Evolutionary conservation across 352 stramenopile species (phyloP), one percentile per base, ranked within the genome.

Genomic region (Phytophthora citrophthora): DNA sequence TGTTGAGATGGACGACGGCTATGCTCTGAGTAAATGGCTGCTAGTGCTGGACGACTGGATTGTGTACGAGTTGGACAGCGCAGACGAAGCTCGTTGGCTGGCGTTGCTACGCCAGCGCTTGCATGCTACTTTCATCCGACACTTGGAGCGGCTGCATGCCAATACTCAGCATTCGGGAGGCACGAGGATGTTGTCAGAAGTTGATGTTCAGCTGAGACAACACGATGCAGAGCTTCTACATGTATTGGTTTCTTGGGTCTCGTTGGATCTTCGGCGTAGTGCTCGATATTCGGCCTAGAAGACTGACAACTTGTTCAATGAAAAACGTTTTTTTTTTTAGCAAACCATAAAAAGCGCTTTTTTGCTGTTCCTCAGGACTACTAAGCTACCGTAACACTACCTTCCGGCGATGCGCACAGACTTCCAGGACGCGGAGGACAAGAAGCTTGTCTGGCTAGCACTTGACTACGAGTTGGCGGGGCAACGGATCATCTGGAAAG

Each of bases 31-130:
- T 15, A 74, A 75, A 29, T 88, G 75, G 79, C 63, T 78, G 8
- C 64, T 93, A 12, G 74, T 91, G 23, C 63, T 92, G 12, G 86
- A 94, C 64, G 77, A 90, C 46, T 94, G 86, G 86, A 67, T 93
- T 36, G 77, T 91, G 20, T 91, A 90, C 32, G 71, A 90, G 49
- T 43, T 91, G 16, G 47, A 49, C 20, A 74, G 58, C 34, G 55
- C 39, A 9, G 64, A 79, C n/a, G 81, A 90, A 53, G 82, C 77
- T 13, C 59, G 65, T 4, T 74, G 69, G 54, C 20, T 94, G 13
- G 61, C 83, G 20, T 56, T 76, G 32, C 54, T 94, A 13, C 86
- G 83, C 12, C 50, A 80, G 47, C 81, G 86, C 1, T 70, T 94
- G 12, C 64, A 87, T 18, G 78, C 77, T 15, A 68, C 80, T 10